These are phyloP conservation scores for Erodium texanum DNA, from an alignment of 441 rosid species.

Conservation along the genomic window DNA sequence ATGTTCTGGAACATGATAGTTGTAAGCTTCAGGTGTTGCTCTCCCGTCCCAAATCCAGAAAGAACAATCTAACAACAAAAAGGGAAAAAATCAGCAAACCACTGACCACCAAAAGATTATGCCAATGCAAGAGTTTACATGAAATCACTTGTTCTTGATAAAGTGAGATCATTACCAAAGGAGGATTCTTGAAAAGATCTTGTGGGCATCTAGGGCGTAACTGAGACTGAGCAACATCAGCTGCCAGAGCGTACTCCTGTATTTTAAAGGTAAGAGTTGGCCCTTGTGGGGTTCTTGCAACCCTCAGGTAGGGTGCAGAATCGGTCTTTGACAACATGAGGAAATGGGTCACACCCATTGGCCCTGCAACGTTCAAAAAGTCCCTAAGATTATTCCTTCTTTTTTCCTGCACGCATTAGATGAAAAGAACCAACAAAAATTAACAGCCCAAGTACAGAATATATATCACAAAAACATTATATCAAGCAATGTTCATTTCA, in stretches of 20 bases:
- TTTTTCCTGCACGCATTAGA: constrained; percentile 54
- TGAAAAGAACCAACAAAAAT: background rate
- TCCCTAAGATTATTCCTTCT: constrained; percentile 69
- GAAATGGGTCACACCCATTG: constrained; percentile 92
- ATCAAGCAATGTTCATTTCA: background rate
- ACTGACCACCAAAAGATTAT: no score
- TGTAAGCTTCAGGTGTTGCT: constrained; percentile 69
- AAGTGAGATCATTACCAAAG: constrained; percentile 36
- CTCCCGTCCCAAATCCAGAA: constrained; percentile 79
- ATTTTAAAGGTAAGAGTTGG: constrained; percentile 80
- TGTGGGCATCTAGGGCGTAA: constrained; percentile 78
- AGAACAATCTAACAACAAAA: constrained; percentile 62
- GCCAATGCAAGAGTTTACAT: no score
- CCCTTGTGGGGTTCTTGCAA: constrained; percentile 76
- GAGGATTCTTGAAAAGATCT: constrained; percentile 78
- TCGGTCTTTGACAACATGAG: constrained; percentile 71
- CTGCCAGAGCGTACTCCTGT: constrained; percentile 58
- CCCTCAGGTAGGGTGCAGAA: constrained; percentile 52
- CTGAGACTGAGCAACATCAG: constrained; percentile 77
- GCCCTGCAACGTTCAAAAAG: constrained; percentile 74
- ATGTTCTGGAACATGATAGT: constrained; percentile 92
- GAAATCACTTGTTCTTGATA: background rate
- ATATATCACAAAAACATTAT: no score
- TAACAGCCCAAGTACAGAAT: background rate
- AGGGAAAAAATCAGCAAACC: background rate